Percentiles rank a stretch among this genome's conserved stretches.
Conservation (phyloP, 1,284 basidiomycete species). For the Pisolithus thermaeus region DNA sequence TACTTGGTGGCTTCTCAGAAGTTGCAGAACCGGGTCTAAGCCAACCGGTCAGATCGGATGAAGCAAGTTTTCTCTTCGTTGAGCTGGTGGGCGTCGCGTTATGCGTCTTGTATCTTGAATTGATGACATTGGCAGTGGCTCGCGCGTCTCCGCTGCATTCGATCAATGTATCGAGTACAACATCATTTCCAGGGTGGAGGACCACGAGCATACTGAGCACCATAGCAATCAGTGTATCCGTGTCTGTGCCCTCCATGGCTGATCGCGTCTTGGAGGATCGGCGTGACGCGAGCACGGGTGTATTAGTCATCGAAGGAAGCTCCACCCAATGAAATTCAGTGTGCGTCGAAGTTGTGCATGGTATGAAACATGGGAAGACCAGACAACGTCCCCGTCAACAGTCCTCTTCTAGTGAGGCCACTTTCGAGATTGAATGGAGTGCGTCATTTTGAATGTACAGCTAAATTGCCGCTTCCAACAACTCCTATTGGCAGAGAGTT, state of each 20-base stretch:
- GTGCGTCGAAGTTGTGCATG: neutral
- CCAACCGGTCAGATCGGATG: constrained; percentile 49
- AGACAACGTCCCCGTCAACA: neutral
- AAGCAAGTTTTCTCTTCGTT: constrained; percentile 39
- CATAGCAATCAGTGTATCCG: constrained; percentile 62
- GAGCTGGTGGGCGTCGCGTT: constrained; percentile 11
- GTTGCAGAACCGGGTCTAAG: constrained; percentile 30
- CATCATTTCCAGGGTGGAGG: constrained; percentile 30
- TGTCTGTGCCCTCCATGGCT: constrained; percentile 41
- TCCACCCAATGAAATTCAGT: too few species aligned
- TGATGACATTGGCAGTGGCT: constrained; percentile 45
- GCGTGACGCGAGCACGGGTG: neutral
- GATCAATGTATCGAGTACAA: constrained; percentile 58
- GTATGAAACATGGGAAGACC: neutral
- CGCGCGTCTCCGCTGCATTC: constrained; percentile 55
- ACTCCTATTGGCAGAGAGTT: neutral
- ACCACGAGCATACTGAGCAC: constrained; percentile 53
- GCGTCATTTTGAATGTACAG: neutral
- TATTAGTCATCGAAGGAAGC: too few species aligned
- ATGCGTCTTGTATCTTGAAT: constrained; percentile 13
- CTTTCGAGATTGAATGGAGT: neutral
- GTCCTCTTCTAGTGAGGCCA: neutral
- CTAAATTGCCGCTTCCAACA: too few species aligned
- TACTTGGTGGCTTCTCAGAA: constrained; percentile 14
- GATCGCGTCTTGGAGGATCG: neutral